A percentile compares a stretch with the other conserved stretches of the same genome.
These are phyloP conservation scores for Solanum pimpinellifolium DNA, from an alignment of 257 asterid genomes.

Conservation along the genomic window DNA sequence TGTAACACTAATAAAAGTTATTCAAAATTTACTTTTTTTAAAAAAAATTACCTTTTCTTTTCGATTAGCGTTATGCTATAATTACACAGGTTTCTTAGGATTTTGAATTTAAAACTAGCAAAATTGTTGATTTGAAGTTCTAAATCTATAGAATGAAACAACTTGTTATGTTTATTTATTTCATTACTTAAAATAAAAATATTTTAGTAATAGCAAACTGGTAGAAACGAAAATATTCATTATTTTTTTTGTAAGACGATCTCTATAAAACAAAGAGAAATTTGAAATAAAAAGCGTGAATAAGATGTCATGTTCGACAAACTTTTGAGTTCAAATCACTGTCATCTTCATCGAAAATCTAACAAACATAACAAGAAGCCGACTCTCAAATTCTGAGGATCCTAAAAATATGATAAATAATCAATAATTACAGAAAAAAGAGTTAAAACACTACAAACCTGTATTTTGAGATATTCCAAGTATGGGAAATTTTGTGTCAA, in stretches of 20 bases:
- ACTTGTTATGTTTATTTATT: background rate
- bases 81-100: background rate
- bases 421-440: too few relatives aligned
- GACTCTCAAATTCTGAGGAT: too few relatives aligned
- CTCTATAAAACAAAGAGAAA: background rate
- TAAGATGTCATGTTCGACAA: too few relatives aligned
- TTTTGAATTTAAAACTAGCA: background rate
- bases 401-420: too few relatives aligned
- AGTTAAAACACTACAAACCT: too few relatives aligned
- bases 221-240: background rate
- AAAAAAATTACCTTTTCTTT: background rate
- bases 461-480: too few relatives aligned
- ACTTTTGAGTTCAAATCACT: background rate
- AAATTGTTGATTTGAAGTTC: background rate
- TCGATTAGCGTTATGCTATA: background rate
- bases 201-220: too few relatives aligned
- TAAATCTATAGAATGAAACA: background rate
- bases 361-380: too few relatives aligned
- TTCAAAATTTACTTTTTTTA: background rate
- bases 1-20: background rate
- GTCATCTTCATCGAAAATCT: too few relatives aligned
- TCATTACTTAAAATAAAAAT: too few relatives aligned
- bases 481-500: too few relatives aligned
- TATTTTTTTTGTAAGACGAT: background rate
- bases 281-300: background rate